Evolutionary conservation across 208 protist species (phyloP), one percentile per base, ranked within the genome.

Genomic region (Leishmania aethiopica): DNA sequence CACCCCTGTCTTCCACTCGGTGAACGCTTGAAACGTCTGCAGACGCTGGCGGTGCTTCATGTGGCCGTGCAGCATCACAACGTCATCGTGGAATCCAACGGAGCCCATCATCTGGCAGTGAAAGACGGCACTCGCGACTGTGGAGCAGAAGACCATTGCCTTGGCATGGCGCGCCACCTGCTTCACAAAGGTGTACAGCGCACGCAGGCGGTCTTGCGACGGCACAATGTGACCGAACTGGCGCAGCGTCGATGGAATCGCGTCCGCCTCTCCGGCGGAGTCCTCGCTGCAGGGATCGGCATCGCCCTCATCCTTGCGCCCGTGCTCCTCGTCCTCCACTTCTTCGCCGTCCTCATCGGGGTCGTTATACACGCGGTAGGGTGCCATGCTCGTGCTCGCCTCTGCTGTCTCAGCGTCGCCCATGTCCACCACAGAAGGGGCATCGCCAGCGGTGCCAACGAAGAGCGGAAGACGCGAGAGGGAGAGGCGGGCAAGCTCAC

Each of bases 91-190:
- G 67, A 99, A 97, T 72, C 99, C 98, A 40, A 99, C 97, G 81
- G 99, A 99, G 85, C 99, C 99, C 83, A 99, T 96, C 77, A 99
- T 98, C 86, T 99, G 98, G 76, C 93, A 98, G 90, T 99, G 98
- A 87, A 99, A 99, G 82, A 98, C 99, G 45, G 99, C 98, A 49
- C 95, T 97, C 57, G 99, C 98, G 79, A 99, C 98, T 37, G 96
- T 99, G 25, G 97, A 99, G 82, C 99, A 97, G 93, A 99, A 99
- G 67, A 99, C 92, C 90, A 99, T 99, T 64, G 99, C 91, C 89
- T 99, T 97, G 53, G 86, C 86, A n/a, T 87, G 94, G 74, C 99
- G 98, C 49, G 99, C 99, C 22, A 99, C 96, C 77, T 98, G 98
- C 89, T 99, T 99, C 22, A 99, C 88, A 89, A 99, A 99, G 25